Evolutionary conservation across 2,329 filamentous ascomycete genomes (phyloP).

Genomic region (Colletotrichum coccodes): DNA sequence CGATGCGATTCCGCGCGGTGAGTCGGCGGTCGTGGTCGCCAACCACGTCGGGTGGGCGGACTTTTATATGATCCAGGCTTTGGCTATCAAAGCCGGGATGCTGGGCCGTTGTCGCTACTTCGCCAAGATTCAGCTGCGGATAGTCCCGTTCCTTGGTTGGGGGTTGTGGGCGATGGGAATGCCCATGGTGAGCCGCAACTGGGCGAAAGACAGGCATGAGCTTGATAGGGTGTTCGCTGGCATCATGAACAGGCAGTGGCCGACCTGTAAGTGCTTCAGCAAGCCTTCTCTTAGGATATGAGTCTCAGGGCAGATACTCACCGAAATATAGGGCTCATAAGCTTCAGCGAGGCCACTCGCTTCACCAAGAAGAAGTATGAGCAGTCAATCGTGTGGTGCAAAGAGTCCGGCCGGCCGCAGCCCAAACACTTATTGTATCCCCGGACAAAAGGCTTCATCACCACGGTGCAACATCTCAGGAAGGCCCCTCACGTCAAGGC

Average conservation of each 20-base stretch:
- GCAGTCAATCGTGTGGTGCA: constrained; percentile 63
- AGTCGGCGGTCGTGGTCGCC: constrained; percentile 68
- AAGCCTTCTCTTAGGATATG: constrained; percentile 14
- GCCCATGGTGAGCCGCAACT: constrained; percentile 70
- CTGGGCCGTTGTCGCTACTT: constrained; percentile 71
- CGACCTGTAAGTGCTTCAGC: constrained; percentile 61
- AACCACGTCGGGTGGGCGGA: constrained; percentile 72
- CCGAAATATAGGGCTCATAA: constrained; percentile 64
- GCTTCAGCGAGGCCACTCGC: constrained; percentile 72
- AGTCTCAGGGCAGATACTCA: background rate
- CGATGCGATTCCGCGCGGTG: constrained; percentile 59
- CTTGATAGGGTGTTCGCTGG: constrained; percentile 67
- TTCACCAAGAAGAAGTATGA: constrained; percentile 64
- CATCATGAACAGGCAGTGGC: constrained; percentile 61
- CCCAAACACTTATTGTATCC: constrained; percentile 69
- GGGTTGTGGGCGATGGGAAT: constrained; percentile 73
- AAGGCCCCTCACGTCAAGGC: constrained; percentile 61
- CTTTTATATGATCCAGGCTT: constrained; percentile 72
- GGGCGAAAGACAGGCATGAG: constrained; percentile 66
- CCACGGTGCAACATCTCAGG: constrained; percentile 65
- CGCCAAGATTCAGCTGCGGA: constrained; percentile 67
- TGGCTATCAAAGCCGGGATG: constrained; percentile 66
- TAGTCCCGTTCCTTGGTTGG: constrained; percentile 71
- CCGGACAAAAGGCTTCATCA: constrained; percentile 69
- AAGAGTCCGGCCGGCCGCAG: constrained; percentile 57